Evolutionary conservation across 306 rosid species (phyloP).

Genomic region (Fragaria vesca): DNA sequence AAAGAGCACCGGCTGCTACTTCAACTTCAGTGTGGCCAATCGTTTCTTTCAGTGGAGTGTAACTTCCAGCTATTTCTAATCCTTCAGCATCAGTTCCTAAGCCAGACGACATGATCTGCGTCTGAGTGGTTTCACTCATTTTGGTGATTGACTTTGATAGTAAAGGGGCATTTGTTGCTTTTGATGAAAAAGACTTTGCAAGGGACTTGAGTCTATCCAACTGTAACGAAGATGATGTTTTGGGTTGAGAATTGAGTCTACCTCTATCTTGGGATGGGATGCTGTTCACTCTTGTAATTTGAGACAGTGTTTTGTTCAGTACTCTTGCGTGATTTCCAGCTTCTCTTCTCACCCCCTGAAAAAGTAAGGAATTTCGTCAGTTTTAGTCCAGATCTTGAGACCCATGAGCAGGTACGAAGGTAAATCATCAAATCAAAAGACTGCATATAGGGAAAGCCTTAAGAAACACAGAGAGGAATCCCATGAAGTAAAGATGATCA

Average conservation of each 20-base stretch:
- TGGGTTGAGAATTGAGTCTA: slow-evolving; percentile 41
- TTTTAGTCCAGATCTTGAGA: neutral
- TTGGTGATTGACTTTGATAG: neutral
- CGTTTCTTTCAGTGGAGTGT: slow-evolving; percentile 54
- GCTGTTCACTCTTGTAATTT: slow-evolving; percentile 27
- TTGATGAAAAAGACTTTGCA: slow-evolving; percentile 30
- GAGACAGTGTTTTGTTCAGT: slow-evolving; percentile 50
- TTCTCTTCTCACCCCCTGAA: slow-evolving; percentile 97
- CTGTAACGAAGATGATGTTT: slow-evolving; percentile 35
- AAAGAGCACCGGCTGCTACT: slow-evolving; percentile 75
- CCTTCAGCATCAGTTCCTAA: slow-evolving; percentile 34
- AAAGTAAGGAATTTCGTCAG: neutral
- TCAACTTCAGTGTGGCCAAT: slow-evolving; percentile 83
- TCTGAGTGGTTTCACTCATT: slow-evolving; percentile 29
- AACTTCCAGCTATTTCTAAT: slow-evolving; percentile 22
- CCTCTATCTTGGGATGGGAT: slow-evolving; percentile 38
- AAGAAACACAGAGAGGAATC: neutral
- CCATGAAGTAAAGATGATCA: neutral
- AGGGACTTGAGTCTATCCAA: slow-evolving; percentile 32
- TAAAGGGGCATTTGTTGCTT: slow-evolving; percentile 24
- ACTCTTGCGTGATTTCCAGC: slow-evolving; percentile 75
- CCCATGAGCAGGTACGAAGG: neutral
- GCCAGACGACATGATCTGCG: slow-evolving; percentile 21
- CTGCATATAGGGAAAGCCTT: neutral
- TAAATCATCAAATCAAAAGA: neutral